Evolutionary conservation across 2,329 filamentous ascomycete genomes (phyloP), one percentile per base, ranked within the genome.

Genomic region (Colletotrichum destructivum): DNA sequence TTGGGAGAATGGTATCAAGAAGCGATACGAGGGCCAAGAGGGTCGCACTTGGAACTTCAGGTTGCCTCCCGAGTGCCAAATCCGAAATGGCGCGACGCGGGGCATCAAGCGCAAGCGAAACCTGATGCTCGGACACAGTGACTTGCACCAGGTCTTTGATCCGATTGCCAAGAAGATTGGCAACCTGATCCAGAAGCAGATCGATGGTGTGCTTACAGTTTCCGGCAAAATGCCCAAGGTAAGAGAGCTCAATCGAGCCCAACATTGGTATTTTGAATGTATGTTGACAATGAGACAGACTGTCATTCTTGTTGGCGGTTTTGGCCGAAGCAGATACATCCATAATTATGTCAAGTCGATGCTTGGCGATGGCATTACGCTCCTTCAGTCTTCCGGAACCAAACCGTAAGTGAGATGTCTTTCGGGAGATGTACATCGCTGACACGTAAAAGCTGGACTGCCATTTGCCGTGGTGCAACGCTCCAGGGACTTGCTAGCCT

Each of bases 271-370:
- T 0, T 0, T 0, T 11, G 9, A 11, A 0, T 11, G 9, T 0
- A 9, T 38, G 35, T 18, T 51, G 4, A 71, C 23, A 11, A 4
- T 4, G 18, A 16, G 7, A 3, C 16, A 84, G 83, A 81, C 79
- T 35, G 65, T 84, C 6, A 76, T 84, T 2, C 75, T 85, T 0
- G 82, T 81, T 0, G 83, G 83, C 0, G 83, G 83, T 0, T 81
- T 85, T 6, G 83, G 83, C 0, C 73, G 79, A 1, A 80, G 76
- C 21, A 40, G 59, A 0, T 82, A 81, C 8, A 66, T 85, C 0
- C 74, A 72, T 18, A 51, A 71, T 4, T 62, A 66, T 0, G 62
- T 84, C 0, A 68, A 72, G 0, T 23, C 40, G 0, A 3, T 7
- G 11, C 18, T 61, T 1, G 47, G 38, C 0, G 26, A 77, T 0